These are phyloP conservation scores for Anacardium occidentale DNA, from an alignment of 345 rosid genomes.

Conservation along the genomic window DNA sequence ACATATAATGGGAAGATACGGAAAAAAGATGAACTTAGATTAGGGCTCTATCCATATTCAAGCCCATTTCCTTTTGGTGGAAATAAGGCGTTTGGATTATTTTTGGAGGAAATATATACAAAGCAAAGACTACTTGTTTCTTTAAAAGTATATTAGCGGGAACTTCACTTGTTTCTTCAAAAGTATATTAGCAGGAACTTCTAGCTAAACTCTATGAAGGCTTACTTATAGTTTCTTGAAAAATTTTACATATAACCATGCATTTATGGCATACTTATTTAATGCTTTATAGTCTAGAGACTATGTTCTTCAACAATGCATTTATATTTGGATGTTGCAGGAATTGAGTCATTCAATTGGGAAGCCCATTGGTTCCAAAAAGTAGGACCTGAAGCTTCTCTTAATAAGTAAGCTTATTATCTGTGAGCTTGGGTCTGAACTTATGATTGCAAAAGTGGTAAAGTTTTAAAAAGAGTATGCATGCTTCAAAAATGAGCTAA, in stretches of 20 bases:
- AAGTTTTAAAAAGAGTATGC: slow-evolving; percentile 12
- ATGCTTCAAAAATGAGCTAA: background rate
- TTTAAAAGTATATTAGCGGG: background rate
- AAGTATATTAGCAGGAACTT: background rate
- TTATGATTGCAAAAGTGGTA: slow-evolving; percentile 9
- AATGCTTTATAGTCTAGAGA: slow-evolving; percentile 38
- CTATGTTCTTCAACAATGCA: slow-evolving; percentile 46
- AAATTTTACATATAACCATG: background rate
- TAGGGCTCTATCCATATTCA: background rate
- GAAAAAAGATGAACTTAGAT: no score
- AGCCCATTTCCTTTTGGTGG: background rate
- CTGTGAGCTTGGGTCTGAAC: slow-evolving; percentile 29
- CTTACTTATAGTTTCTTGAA: background rate
- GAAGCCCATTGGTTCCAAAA: slow-evolving; percentile 52
- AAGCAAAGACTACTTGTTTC: background rate
- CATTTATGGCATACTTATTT: slow-evolving; percentile 8
- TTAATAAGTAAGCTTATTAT: slow-evolving; percentile 47
- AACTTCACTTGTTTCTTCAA: background rate
- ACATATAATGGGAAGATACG: no score
- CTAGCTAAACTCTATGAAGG: background rate
- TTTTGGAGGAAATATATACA: background rate
- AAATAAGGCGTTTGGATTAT: background rate
- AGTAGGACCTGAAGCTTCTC: slow-evolving; percentile 57
- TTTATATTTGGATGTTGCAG: slow-evolving; percentile 74
- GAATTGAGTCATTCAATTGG: slow-evolving; percentile 46